phyloP scores from a whole-genome alignment of 192 early-diverging fungal genomes.

The Gaertneriomyces sp. region DNA sequence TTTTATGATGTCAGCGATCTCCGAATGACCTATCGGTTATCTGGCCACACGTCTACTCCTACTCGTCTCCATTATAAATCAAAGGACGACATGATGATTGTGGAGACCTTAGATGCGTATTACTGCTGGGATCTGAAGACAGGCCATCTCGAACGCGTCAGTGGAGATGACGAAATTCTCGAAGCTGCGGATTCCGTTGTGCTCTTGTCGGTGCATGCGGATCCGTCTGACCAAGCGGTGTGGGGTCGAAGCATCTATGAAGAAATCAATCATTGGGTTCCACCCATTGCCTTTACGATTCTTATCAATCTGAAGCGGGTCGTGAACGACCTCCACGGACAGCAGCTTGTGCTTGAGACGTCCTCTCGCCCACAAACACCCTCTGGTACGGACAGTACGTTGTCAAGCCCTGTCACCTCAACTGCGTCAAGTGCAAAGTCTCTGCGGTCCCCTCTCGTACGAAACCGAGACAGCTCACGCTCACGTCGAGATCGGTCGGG shows the following conservation, averaged over 20 bases:
- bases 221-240: background rate
- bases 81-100: constrained; percentile 62
- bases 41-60: constrained; percentile 56
- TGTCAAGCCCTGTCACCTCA: too few species aligned
- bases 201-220: constrained; percentile 6
- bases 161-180: constrained; percentile 13
- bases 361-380: too few species aligned
- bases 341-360: constrained; percentile 21
- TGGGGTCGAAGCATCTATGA: too few species aligned
- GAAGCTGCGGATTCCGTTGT: constrained; percentile 36
- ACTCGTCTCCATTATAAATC: constrained; percentile 62
- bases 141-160: constrained; percentile 63
- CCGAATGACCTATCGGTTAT: constrained; percentile 57
- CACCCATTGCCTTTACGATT: too few species aligned
- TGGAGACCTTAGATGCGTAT: constrained; percentile 59
- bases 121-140: constrained; percentile 73
- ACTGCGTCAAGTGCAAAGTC: too few species aligned
- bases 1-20: constrained; percentile 72
- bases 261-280: too few species aligned
- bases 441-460: too few species aligned
- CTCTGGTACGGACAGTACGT: too few species aligned
- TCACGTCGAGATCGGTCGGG: too few species aligned
- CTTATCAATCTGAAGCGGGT: constrained; percentile 50
- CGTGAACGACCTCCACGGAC: constrained; percentile 45
- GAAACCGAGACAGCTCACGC: too few species aligned